Base-by-base conservation (phyloP, 352 stramenopile species). In the Phytopythium ostracodes region DNA sequence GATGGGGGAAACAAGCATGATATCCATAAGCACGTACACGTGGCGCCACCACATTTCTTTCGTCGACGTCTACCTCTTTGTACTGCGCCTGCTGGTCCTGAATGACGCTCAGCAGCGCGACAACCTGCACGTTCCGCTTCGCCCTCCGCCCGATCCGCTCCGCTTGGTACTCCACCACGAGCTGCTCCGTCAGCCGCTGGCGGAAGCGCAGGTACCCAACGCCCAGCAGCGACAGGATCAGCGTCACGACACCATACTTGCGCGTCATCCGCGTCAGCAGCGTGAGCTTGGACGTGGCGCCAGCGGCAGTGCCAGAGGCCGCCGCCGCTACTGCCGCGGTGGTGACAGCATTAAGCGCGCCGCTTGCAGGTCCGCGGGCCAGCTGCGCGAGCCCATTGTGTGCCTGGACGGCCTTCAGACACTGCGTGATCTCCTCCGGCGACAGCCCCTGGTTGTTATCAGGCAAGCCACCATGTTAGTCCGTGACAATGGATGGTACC, bases 341-440 rank as follows among this genome's bases (percentile, higher is more conserved):
- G 14, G 7, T 27, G 52, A 25, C 38, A 62, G 56, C 20, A 59
- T 4, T 20, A 50, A 42, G 27, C 14, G 47, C 59, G 2, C 49
- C 12, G 29, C 25, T 51, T 2, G 56, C 64, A 2, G 66, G 56
- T 18, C 55, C 62, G 12, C 54, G 43, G 8, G 52, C 47, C 4
- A 90, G 59, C 42, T 76, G 68, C 17, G 77, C 72, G 20, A 89
- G 79, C 0, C 81, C 79, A 59, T 91, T 83, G 46, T 75, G 76
- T 11, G 60, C 69, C 67, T 89, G 68, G 36, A 89, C 61, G 44
- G 64, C 78, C 63, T 79, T 83, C 18, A 91, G 65, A 56, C 76
- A 88, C 38, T 73, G 60, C 7, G 78, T 89, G 54, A 91, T 89
- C 58, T 91, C 67, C 46, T 83, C 77, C 2, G 82, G 75, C 2